Conservation (phyloP, 208 protist species). For the Blechomonas ayalai region DNA sequence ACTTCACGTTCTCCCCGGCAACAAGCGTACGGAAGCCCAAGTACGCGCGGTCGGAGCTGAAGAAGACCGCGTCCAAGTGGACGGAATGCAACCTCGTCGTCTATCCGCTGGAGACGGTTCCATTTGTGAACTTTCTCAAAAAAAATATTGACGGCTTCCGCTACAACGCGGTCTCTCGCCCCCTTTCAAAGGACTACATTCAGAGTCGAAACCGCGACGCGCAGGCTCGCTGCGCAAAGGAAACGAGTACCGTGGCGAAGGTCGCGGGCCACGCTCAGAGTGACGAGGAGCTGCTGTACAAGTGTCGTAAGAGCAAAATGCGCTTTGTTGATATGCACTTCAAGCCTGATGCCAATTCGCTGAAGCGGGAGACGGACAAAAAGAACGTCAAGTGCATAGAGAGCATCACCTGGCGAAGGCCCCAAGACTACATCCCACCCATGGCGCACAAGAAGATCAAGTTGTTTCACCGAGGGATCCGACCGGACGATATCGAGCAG, state of each 20-base stretch:
- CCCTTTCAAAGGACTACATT: slow-evolving; percentile 1
- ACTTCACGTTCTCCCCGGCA: slow-evolving; percentile 20
- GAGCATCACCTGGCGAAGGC: slow-evolving; percentile 32
- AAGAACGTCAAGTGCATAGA: slow-evolving; percentile 13
- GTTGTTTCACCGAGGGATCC: slow-evolving; percentile 56
- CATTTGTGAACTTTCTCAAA: slow-evolving; percentile 14
- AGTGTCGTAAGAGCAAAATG: slow-evolving; percentile 27
- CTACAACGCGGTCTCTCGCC: background rate
- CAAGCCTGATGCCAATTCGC: slow-evolving; percentile 16
- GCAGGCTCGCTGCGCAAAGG: background rate
- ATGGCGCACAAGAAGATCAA: slow-evolving; percentile 27
- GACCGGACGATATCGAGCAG: slow-evolving; percentile 61
- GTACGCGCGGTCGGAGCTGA: slow-evolving; percentile 11
- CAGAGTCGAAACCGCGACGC: background rate
- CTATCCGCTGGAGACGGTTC: slow-evolving; percentile 43
- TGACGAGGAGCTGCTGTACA: slow-evolving; percentile 21
- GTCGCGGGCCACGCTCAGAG: background rate
- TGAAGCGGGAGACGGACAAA: slow-evolving; percentile 20
- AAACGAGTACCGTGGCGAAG: background rate
- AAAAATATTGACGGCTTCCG: background rate
- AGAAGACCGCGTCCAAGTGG: slow-evolving; percentile 26
- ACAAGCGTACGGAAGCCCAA: slow-evolving; percentile 4
- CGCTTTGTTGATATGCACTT: slow-evolving; percentile 51
- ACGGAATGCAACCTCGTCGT: slow-evolving; percentile 18
- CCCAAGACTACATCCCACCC: slow-evolving; percentile 35